Evolutionary conservation across 2,329 filamentous ascomycete species (phyloP), one percentile per base, ranked within the genome.

Genomic region (Microsporum ferrugineum): DNA sequence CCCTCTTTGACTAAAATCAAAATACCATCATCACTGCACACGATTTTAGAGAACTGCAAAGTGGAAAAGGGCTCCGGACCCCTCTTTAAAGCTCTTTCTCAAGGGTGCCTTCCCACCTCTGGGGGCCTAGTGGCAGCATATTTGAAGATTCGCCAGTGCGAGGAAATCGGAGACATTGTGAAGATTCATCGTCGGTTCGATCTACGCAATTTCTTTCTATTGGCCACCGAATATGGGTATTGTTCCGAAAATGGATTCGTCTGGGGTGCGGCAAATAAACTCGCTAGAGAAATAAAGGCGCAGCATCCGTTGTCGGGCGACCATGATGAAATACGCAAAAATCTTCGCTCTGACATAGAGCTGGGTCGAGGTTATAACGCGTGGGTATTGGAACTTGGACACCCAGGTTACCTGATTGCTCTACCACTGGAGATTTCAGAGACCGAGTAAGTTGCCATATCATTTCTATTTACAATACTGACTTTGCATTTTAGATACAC

Each of bases 341-440:
- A 55, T 4, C n/a, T 60, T 41, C 34, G 34, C 10, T 5, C 39
- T 43, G 34, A 60, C 55, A 45, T 60, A 14, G 49, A 55, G 49
- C 7, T 60, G 2, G 59, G 59, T 29, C 59, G 59, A n/a, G 59
- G 59, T 38, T 60, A 60, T 60, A 45, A 60, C 29, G 29, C 34
- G 14, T 60, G 59, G 59, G 59, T 56, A 7, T 14, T 29, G n/a
- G 59, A 55, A 43, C 41, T 60, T 39, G 59, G 59, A n/a, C 10
- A 43, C 10, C 38, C 49, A 60, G 59, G 59, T 45, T 60, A 57
- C 31, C 36, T 60, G 12, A 10, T 56, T 55, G 59, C 59, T n/a
- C 27, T 60, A 14, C 59, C 59, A 17, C n/a, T 56, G 36, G 38
- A 57, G 17, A 33, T 60, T n/a, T 60, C 47, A n/a, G 59, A 60